These are phyloP conservation scores for Magnolia sinica DNA, from an alignment of 164 flowering plant species.

Conservation along the genomic window DNA sequence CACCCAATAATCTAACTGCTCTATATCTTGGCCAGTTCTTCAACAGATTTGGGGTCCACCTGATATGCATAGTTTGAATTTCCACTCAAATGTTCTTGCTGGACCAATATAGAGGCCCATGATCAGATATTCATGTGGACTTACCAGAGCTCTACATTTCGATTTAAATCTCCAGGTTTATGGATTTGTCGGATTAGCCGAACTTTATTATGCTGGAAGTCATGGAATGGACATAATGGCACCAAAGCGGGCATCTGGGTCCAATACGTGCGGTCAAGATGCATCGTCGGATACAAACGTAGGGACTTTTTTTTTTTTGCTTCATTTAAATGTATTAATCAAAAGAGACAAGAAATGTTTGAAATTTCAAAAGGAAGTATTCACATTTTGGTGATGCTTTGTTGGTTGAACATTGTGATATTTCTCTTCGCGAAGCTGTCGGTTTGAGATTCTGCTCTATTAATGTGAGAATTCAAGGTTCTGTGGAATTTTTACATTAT, in stretches of 20 bases:
- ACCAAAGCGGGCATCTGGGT: background rate
- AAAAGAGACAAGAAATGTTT: no score
- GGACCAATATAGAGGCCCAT: background rate
- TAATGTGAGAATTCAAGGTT: background rate
- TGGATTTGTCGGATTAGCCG: constrained; percentile 43
- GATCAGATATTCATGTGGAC: background rate
- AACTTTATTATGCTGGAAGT: constrained; percentile 28
- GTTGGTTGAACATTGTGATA: background rate
- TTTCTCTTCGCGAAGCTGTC: background rate
- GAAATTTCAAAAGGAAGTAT: background rate
- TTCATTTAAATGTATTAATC: background rate
- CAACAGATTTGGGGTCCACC: no score
- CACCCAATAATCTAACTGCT: no score
- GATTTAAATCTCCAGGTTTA: constrained; percentile 5
- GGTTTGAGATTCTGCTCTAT: background rate
- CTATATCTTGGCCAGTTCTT: no score
- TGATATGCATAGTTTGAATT: no score
- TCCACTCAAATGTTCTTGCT: no score
- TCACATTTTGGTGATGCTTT: background rate
- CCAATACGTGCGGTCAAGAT: background rate
- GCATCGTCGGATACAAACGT: background rate
- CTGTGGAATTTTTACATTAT: background rate
- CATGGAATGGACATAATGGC: constrained; percentile 21
- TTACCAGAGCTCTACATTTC: no score
- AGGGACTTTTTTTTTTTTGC: background rate